Evolutionary conservation across 257 asterid species (phyloP).

Genomic region (Nyctanthes arbortristis): DNA sequence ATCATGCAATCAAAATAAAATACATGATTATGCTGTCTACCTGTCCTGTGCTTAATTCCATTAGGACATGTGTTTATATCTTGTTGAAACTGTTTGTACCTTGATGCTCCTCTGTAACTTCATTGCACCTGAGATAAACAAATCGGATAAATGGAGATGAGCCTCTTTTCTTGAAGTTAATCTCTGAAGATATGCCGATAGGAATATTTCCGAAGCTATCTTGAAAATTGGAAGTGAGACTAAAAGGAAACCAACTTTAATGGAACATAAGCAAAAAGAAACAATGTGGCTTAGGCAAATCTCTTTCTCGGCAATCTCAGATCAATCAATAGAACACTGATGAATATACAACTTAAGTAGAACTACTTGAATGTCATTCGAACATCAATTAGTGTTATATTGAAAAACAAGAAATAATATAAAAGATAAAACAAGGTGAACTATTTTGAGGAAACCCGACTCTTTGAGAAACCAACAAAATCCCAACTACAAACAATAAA

Average conservation of each 20-base stretch:
- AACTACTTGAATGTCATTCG: neutral
- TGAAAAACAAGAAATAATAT: too few species aligned
- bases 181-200: neutral
- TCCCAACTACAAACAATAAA: too few species aligned
- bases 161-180: neutral
- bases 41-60: too few species aligned
- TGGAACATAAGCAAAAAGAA: neutral
- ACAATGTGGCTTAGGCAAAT: neutral
- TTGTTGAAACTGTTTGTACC: neutral
- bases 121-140: neutral
- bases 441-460: too few species aligned
- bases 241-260: neutral
- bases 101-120: neutral
- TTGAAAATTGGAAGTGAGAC: neutral
- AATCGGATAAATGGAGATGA: neutral
- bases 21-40: too few species aligned
- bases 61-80: neutral
- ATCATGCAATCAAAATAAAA: too few species aligned
- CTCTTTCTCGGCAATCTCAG: neutral
- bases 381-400: too few species aligned
- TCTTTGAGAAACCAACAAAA: too few species aligned
- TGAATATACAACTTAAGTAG: neutral
- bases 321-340: neutral
- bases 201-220: neutral
- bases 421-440: too few species aligned